Evolutionary conservation across 495 filamentous ascomycete genomes (phyloP).

Genomic region (Trichoderma virens): DNA sequence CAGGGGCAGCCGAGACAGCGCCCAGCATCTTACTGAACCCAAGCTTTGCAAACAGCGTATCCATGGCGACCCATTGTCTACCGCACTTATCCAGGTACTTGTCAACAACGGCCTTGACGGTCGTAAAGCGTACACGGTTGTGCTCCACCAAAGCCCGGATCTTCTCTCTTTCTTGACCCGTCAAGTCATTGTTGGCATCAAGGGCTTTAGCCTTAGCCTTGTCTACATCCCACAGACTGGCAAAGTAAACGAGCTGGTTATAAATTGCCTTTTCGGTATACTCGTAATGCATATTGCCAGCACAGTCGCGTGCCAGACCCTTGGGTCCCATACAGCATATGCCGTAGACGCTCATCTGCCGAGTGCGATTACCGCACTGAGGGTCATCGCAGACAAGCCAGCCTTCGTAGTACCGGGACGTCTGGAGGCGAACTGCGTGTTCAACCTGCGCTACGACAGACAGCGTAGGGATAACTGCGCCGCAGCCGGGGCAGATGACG

Average conservation of each 20-base stretch:
- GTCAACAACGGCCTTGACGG: conserved; percentile 69
- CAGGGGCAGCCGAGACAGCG: neutral
- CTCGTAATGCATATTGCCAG: conserved; percentile 85
- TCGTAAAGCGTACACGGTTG: conserved; percentile 70
- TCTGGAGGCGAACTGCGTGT: conserved; percentile 65
- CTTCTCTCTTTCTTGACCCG: conserved; percentile 39
- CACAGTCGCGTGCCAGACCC: conserved; percentile 72
- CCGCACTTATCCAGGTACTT: conserved; percentile 89
- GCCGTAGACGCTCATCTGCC: conserved; percentile 88
- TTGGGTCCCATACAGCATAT: conserved; percentile 80
- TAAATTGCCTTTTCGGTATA: conserved; percentile 83
- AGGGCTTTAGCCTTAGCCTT: conserved; percentile 53
- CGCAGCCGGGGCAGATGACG: conserved; percentile 58
- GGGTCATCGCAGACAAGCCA: conserved; percentile 88
- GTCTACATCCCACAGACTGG: conserved; percentile 80
- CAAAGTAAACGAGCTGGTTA: conserved; percentile 89
- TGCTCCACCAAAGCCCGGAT: conserved; percentile 64
- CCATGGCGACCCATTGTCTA: conserved; percentile 94
- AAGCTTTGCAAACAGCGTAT: conserved; percentile 64
- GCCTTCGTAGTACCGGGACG: conserved; percentile 80
- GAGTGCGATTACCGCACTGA: conserved; percentile 75
- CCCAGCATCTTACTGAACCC: conserved; percentile 26
- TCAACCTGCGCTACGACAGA: conserved; percentile 82
- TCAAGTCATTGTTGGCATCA: conserved; percentile 31
- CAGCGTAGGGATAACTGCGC: conserved; percentile 56